Evolutionary conservation across 2,329 filamentous ascomycete genomes (phyloP).

Genomic region (Alternaria ethzedia): DNA sequence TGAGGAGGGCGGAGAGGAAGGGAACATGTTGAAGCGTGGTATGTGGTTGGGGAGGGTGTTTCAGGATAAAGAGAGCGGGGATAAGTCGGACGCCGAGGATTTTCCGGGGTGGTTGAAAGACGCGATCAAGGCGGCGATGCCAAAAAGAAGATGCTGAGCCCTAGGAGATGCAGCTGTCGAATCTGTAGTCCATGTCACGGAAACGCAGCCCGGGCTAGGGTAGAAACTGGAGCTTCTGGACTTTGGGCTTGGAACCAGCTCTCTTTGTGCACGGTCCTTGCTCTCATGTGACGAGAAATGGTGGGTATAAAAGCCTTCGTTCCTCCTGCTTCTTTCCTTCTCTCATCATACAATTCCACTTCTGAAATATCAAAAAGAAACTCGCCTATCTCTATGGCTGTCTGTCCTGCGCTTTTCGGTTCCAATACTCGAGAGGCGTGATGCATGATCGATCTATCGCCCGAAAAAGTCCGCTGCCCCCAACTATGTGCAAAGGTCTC

Average conservation of each 20-base stretch:
- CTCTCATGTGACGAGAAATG: neutral
- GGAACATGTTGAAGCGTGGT: neutral
- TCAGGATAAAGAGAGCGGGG: neutral
- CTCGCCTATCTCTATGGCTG: neutral
- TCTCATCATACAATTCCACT: neutral
- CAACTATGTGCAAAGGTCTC: neutral
- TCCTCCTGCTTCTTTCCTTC: neutral
- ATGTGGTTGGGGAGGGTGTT: neutral
- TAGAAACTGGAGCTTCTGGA: neutral
- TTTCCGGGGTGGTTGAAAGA: neutral
- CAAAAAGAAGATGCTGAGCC: neutral
- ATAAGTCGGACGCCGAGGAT: neutral
- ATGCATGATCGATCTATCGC: neutral
- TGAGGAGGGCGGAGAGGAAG: no score
- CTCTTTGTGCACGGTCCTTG: neutral
- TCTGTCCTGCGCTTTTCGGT: neutral
- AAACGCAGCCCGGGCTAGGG: neutral
- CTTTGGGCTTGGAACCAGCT: neutral
- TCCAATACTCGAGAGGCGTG: neutral
- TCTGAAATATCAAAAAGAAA: neutral
- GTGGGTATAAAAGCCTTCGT: neutral
- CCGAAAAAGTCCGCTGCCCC: neutral
- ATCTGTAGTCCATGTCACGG: neutral
- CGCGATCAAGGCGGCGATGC: neutral
- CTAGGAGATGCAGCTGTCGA: neutral